Percentiles rank a stretch among this genome's conserved stretches.
These are phyloP conservation scores for Crithidia acanthocephali DNA, from an alignment of 208 protist species.

Conservation along the genomic window DNA sequence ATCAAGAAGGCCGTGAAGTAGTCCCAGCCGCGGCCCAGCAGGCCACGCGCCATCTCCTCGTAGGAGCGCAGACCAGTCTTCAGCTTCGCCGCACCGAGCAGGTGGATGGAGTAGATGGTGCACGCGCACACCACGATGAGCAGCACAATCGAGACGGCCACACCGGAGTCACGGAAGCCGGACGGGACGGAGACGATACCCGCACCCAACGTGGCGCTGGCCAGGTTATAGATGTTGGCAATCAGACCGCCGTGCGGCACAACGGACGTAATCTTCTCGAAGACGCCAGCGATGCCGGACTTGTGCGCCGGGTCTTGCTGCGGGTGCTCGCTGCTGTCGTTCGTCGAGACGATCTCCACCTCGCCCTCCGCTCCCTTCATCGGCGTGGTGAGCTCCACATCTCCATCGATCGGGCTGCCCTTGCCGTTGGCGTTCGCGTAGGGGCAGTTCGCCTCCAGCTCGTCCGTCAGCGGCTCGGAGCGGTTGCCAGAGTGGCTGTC, in stretches of 20 bases:
- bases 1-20: conserved; percentile 78
- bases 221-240: conserved; percentile 75
- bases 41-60: conserved; percentile 69
- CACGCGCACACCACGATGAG: conserved; percentile 48
- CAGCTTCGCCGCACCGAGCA: conserved; percentile 61
- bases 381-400: not conserved
- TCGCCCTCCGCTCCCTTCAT: conserved; percentile 9
- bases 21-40: conserved; percentile 72
- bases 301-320: not conserved
- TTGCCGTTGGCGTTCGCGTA: not conserved
- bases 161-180: conserved; percentile 68
- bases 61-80: conserved; percentile 80
- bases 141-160: conserved; percentile 56
- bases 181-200: conserved; percentile 77
- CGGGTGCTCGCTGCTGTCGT: not conserved
- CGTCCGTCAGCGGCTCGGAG: conserved; percentile 20
- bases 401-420: not conserved
- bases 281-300: not conserved
- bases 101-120: conserved; percentile 83
- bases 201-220: conserved; percentile 76
- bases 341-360: not conserved
- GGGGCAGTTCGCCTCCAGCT: conserved; percentile 14
- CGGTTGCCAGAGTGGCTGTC: not conserved
- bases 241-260: conserved; percentile 76
- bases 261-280: conserved; percentile 32